Evolutionary conservation across 768 basidiomycete genomes (phyloP), one percentile per base, ranked within the genome.

Genomic region (Auriscalpium orientale): DNA sequence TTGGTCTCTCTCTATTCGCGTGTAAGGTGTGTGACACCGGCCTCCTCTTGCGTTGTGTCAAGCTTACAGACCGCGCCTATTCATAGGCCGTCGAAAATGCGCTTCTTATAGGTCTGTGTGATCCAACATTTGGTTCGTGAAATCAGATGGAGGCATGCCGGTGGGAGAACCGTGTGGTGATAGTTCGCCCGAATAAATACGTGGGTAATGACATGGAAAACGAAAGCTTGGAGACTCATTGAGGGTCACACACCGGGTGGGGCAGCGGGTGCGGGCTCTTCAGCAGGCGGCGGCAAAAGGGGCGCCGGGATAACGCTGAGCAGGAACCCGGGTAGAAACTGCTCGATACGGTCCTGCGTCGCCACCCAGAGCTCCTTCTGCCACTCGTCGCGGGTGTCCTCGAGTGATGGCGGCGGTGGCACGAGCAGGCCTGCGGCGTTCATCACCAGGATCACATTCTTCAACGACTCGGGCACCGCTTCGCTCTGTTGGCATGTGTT

Each of bases 361-460:
- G 85, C 81, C 12, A 79, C 78, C 95, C 95, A 99, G 36, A 98
- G 71, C 3, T 79, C 85, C 58, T 77, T 78, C 67, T 84, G 85
- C 47, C 74, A 76, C 54, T 83, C 83, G 51, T 78, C 74, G 53
- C 84, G 81, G 46, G 83, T 79, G 49, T 71, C 70, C 11, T 59
- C 63, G 4, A 67, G 65, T 28, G 70, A 67, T 8, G 69, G 71
- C 12, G 74, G 72, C 11, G 81, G 85, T 4, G 91, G 89, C 4
- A 91, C 79, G 16, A 99, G 81, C 55, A 95, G 84, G 5, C 81
- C 80, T 1, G 87, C 87, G 1, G 94, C 91, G 63, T 94, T 86
- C 92, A 99, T 95, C 49, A 99, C 95, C 49, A 98, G 79, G 15
- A 99, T 73, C 49, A 95, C 90, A 65, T 98, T 98, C 74, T 98